phyloP scores from a whole-genome alignment of 106 monocot species.

The Apostasia ramifera region DNA sequence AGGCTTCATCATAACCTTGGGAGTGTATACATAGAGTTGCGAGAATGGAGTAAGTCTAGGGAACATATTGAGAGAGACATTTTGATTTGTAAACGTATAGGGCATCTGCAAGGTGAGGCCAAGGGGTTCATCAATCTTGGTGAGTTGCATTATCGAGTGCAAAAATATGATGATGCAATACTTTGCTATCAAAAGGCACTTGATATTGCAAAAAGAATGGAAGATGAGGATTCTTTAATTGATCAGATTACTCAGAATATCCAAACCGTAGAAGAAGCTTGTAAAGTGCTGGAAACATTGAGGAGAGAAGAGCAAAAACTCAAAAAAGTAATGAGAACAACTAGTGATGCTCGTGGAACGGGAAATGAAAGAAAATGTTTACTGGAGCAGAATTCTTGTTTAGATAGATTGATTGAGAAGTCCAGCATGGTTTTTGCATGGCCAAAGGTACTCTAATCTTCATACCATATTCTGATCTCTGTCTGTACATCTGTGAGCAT shows the following conservation, averaged over 20 bases:
- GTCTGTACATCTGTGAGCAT: too few species aligned
- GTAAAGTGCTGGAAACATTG: slow-evolving; percentile 48
- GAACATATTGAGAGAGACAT: slow-evolving; percentile 83
- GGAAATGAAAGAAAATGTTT: slow-evolving; percentile 68
- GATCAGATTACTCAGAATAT: slow-evolving; percentile 73
- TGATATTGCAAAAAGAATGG: slow-evolving; percentile 53
- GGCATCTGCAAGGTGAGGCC: slow-evolving; percentile 75
- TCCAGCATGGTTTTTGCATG: slow-evolving; percentile 62
- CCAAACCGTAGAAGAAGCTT: slow-evolving; percentile 58
- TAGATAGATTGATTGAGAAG: slow-evolving; percentile 74
- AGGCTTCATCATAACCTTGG: slow-evolving; percentile 97
- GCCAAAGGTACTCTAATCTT: slow-evolving; percentile 44
- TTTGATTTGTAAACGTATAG: slow-evolving; percentile 74
- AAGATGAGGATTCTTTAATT: slow-evolving; percentile 82
- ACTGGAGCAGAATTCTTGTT: slow-evolving; percentile 45
- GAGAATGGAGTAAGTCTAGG: slow-evolving; percentile 71
- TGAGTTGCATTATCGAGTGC: slow-evolving; percentile 63
- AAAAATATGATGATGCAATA: slow-evolving; percentile 77
- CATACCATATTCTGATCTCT: too few species aligned
- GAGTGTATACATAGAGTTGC: slow-evolving; percentile 60
- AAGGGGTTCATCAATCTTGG: slow-evolving; percentile 94
- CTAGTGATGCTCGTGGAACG: slow-evolving; percentile 51
- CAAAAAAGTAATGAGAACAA: slow-evolving; percentile 54
- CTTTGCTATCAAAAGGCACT: slow-evolving; percentile 81
- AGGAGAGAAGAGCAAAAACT: slow-evolving; percentile 73